Conservation (phyloP, 805 yeast genomes). For the Candida lessepsii region DNA sequence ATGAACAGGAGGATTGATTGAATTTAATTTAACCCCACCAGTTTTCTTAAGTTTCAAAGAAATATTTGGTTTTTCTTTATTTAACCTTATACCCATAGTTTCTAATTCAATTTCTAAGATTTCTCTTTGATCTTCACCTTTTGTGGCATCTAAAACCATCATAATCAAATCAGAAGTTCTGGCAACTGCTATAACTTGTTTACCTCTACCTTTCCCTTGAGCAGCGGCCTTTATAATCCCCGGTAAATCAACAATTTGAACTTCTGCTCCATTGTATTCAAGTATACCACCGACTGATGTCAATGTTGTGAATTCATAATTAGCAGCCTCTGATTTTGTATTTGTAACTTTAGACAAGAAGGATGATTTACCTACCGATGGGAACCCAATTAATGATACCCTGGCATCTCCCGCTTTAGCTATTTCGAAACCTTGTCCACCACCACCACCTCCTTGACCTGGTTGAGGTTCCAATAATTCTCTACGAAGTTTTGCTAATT, state of each 20-base stretch:
- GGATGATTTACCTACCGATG: constrained; percentile 96
- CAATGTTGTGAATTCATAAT: constrained; percentile 91
- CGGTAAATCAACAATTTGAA: constrained; percentile 95
- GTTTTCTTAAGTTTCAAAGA: constrained; percentile 75
- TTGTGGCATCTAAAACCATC: constrained; percentile 95
- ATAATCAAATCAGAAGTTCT: constrained; percentile 89
- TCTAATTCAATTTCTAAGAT: constrained; percentile 88
- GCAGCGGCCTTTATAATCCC: constrained; percentile 97
- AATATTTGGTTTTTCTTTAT: constrained; percentile 78
- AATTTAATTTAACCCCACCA: constrained; percentile 87
- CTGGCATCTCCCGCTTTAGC: constrained; percentile 95
- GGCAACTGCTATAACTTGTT: constrained; percentile 95
- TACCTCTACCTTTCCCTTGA: constrained; percentile 96
- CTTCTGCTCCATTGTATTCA: constrained; percentile 94
- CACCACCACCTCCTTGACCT: constrained; percentile 66
- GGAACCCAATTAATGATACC: constrained; percentile 92
- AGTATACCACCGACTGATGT: constrained; percentile 96
- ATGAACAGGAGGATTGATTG: constrained; percentile 76
- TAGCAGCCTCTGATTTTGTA: constrained; percentile 93
- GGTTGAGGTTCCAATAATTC: constrained; percentile 90
- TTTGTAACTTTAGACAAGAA: constrained; percentile 85
- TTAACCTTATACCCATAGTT: constrained; percentile 88
- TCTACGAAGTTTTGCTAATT: constrained; percentile 86
- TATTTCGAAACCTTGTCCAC: constrained; percentile 90
- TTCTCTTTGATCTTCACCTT: constrained; percentile 83